phyloP scores from a whole-genome alignment of 805 yeast genomes.

The Lachancea sp. region DNA sequence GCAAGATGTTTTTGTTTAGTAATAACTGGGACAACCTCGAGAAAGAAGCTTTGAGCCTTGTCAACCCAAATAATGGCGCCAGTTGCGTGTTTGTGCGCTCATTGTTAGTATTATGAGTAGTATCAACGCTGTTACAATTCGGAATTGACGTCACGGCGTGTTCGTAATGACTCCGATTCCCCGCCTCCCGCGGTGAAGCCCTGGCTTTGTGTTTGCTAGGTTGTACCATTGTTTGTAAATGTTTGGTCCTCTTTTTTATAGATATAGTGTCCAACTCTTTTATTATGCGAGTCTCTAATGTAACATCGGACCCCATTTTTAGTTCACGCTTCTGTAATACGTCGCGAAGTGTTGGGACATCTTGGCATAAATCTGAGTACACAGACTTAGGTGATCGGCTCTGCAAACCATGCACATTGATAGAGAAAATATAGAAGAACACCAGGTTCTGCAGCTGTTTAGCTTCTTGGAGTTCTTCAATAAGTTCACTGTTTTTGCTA shows the following conservation, averaged over 20 bases:
- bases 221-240: background rate
- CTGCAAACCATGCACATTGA: slow-evolving; percentile 14
- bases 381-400: slow-evolving; percentile 10
- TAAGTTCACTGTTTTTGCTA: background rate
- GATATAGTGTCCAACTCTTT: background rate
- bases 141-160: background rate
- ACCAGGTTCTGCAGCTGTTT: slow-evolving; percentile 7
- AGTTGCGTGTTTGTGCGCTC: background rate
- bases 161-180: background rate
- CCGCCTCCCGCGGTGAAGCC: background rate
- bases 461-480: background rate
- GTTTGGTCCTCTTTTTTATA: background rate
- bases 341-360: slow-evolving; percentile 10
- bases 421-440: slow-evolving; percentile 14
- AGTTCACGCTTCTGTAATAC: slow-evolving; percentile 1
- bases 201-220: background rate
- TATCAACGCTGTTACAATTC: background rate
- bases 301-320: background rate
- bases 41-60: background rate
- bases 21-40: background rate
- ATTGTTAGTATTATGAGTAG: too few relatives aligned
- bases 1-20: slow-evolving; percentile 1
- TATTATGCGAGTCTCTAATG: background rate
- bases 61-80: background rate
- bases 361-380: slow-evolving; percentile 15